phyloP scores from a whole-genome alignment of 1,139 yeast species.

The Candida sp. region DNA sequence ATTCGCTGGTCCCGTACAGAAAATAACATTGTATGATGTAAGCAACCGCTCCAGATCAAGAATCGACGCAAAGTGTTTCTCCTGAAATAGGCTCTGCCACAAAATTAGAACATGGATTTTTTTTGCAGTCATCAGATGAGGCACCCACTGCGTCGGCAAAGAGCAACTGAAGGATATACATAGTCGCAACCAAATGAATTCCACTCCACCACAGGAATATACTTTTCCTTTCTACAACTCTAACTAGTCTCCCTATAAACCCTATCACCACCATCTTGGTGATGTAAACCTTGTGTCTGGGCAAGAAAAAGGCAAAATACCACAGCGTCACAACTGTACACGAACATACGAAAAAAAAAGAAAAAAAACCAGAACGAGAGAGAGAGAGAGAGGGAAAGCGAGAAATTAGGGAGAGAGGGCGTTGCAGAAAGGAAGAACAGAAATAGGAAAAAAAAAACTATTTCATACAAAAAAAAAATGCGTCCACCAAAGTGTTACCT shows the following conservation, averaged over 20 bases:
- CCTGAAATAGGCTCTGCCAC: not conserved
- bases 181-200: no score
- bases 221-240: no score
- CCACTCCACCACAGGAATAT: no score
- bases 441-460: not conserved
- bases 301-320: no score
- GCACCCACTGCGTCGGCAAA: not conserved
- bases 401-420: not conserved
- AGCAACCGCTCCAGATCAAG: slow-evolving; percentile 10
- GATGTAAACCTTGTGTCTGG: no score
- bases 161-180: not conserved
- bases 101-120: not conserved
- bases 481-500: not conserved
- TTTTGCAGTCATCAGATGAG: not conserved
- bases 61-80: not conserved
- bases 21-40: slow-evolving; percentile 11
- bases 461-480: not conserved
- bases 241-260: no score
- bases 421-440: not conserved
- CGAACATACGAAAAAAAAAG: not conserved
- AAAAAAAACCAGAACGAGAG: no score
- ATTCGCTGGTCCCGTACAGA: slow-evolving; percentile 3
- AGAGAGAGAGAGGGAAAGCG: not conserved
- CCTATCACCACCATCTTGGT: no score
- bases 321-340: not conserved